These are phyloP conservation scores for Helotiales sp. DNA, from an alignment of 2,329 filamentous ascomycete species.

Conservation along the genomic window DNA sequence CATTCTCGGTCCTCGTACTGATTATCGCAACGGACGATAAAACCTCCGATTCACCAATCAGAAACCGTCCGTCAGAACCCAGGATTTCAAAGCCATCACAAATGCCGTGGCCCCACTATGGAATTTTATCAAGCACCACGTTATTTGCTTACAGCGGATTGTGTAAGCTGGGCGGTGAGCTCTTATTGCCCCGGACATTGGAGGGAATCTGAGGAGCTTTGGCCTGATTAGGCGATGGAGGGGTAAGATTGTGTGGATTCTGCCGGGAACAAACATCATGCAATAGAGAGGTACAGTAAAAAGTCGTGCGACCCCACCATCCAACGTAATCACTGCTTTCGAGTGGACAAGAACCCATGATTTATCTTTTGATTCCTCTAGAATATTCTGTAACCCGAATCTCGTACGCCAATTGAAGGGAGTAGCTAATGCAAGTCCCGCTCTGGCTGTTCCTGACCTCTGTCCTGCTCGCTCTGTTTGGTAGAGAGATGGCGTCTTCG, in stretches of 20 bases:
- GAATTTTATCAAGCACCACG: not conserved
- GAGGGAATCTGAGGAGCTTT: not conserved
- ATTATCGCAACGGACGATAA: too few relatives aligned
- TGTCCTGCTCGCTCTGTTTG: conserved; percentile 10
- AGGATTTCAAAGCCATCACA: not conserved
- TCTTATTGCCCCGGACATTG: too few relatives aligned
- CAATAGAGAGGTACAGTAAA: not conserved
- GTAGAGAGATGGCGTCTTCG: conserved; percentile 19
- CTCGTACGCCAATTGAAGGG: too few relatives aligned
- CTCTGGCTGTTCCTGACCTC: conserved; percentile 12
- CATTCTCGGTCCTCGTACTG: too few relatives aligned
- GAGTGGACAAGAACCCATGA: not conserved
- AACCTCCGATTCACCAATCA: not conserved
- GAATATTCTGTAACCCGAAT: too few relatives aligned
- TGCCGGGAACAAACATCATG: not conserved
- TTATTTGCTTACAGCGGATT: not conserved
- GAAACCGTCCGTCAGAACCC: too few relatives aligned
- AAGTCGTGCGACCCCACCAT: not conserved
- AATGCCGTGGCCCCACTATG: not conserved
- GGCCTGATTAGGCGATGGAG: not conserved
- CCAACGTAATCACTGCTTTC: not conserved
- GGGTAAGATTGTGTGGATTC: not conserved
- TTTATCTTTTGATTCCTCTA: too few relatives aligned
- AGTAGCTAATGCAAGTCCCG: conserved; percentile 23
- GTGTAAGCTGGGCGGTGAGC: not conserved